These are phyloP conservation scores for Diaporthe batatas DNA, from an alignment of 2,329 filamentous ascomycete species.

Conservation along the genomic window DNA sequence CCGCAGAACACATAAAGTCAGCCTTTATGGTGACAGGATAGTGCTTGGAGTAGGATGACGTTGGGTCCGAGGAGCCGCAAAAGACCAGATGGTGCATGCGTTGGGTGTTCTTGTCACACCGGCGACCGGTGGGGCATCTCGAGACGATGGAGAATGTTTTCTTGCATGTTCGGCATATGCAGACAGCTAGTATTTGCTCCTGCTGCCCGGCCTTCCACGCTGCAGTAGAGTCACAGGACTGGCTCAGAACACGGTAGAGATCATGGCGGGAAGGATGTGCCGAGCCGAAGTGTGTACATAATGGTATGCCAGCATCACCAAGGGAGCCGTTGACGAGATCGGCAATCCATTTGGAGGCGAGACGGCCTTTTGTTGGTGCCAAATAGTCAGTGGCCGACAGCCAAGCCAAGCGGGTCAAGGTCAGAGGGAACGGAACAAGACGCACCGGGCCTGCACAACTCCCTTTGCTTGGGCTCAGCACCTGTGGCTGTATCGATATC, in stretches of 20 bases:
- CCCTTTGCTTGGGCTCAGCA: slow-evolving; percentile 24
- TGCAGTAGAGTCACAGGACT: slow-evolving; percentile 1
- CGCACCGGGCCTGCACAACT: slow-evolving; percentile 33
- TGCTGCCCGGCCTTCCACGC: background rate
- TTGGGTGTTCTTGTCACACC: slow-evolving; percentile 36
- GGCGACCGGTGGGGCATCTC: background rate
- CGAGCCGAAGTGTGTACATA: background rate
- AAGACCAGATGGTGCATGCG: slow-evolving; percentile 41
- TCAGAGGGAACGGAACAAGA: background rate
- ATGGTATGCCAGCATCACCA: background rate
- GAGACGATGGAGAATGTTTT: slow-evolving; percentile 34
- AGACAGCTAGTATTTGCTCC: slow-evolving; percentile 24
- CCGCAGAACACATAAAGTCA: slow-evolving; percentile 57
- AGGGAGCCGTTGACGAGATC: slow-evolving; percentile 34
- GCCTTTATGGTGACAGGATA: slow-evolving; percentile 55
- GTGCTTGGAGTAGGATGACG: slow-evolving; percentile 49
- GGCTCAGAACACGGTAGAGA: slow-evolving; percentile 34
- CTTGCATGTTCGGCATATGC: slow-evolving; percentile 41
- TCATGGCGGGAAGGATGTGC: slow-evolving; percentile 22
- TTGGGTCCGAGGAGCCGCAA: background rate
- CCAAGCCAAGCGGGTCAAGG: background rate
- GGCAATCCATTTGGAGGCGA: slow-evolving; percentile 41
- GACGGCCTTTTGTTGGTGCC: slow-evolving; percentile 18
- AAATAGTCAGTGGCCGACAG: background rate
- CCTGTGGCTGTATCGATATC: slow-evolving; percentile 14